A percentile compares a stretch with the other conserved stretches of the same genome.
phyloP scores from a whole-genome alignment of 805 yeast species.

The Wickerhamiella sergipiensis region DNA sequence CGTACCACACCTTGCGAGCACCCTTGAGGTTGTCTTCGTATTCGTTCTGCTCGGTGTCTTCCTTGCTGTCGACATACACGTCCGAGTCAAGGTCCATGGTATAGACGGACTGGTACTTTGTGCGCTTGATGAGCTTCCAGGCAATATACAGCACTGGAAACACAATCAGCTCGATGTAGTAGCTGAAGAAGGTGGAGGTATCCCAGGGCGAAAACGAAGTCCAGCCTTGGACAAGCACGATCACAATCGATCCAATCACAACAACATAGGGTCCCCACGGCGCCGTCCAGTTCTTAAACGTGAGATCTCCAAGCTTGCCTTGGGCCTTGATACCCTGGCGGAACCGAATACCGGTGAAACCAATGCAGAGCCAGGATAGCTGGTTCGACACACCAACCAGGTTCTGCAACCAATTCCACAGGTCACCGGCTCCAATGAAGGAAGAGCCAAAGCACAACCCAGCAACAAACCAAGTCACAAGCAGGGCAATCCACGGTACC shows the following conservation, averaged over 20 bases:
- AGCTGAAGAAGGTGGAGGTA: slow-evolving; percentile 46
- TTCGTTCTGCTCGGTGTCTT: slow-evolving; percentile 32
- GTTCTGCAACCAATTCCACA: slow-evolving; percentile 40
- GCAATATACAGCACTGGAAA: slow-evolving; percentile 40
- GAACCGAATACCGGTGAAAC: slow-evolving; percentile 41
- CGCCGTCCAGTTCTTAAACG: slow-evolving; percentile 35
- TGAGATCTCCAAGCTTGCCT: slow-evolving; percentile 30
- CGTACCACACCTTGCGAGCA: slow-evolving; percentile 29
- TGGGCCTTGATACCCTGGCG: slow-evolving; percentile 32
- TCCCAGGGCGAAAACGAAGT: slow-evolving; percentile 52
- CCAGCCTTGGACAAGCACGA: slow-evolving; percentile 53
- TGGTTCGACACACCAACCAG: slow-evolving; percentile 53
- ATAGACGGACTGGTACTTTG: slow-evolving; percentile 50
- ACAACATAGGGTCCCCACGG: slow-evolving; percentile 41
- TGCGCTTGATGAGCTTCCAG: slow-evolving; percentile 47
- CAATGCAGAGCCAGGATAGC: slow-evolving; percentile 47
- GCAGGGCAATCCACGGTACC: slow-evolving; percentile 38
- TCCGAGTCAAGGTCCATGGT: slow-evolving; percentile 74
- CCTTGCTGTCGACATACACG: slow-evolving; percentile 40
- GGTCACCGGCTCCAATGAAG: slow-evolving; percentile 38
- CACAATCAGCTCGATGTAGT: slow-evolving; percentile 48
- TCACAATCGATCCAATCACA: slow-evolving; percentile 32
- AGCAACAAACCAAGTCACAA: slow-evolving; percentile 38
- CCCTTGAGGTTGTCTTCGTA: slow-evolving; percentile 31
- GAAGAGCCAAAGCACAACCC: slow-evolving; percentile 50